Conservation (phyloP, 139 green algal species). For the Diplosphaera chodatii region DNA sequence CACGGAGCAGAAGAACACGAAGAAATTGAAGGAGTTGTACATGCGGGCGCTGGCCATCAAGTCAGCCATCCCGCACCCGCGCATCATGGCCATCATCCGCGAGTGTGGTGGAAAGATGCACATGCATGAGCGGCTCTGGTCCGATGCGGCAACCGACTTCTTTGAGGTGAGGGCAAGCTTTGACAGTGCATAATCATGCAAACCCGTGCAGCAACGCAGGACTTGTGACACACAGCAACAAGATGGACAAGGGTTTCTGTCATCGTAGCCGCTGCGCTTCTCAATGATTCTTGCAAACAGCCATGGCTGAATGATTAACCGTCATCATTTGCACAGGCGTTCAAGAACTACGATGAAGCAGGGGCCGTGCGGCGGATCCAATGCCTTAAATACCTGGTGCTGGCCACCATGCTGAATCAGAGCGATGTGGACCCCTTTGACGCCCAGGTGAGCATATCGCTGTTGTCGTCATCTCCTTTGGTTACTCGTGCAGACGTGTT, state of each 20-base stretch:
- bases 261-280: too few relatives aligned
- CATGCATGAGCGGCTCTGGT: slow-evolving; percentile 87
- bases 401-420: slow-evolving; percentile 98
- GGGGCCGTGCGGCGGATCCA: slow-evolving; percentile 72
- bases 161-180: slow-evolving; percentile 93
- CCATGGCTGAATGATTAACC: too few relatives aligned
- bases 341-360: slow-evolving; percentile 98
- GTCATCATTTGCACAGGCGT: slow-evolving; percentile 55
- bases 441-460: slow-evolving; percentile 39
- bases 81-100: slow-evolving; percentile 95
- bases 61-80: slow-evolving; percentile 92
- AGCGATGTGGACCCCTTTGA: slow-evolving; percentile 93
- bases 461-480: neutral
- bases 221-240: too few relatives aligned
- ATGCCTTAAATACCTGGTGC: slow-evolving; percentile 98
- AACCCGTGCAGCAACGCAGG: too few relatives aligned
- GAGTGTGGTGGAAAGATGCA: slow-evolving; percentile 99
- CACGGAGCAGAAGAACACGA: slow-evolving; percentile 91
- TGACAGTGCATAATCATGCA: too few relatives aligned
- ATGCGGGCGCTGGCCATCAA: slow-evolving; percentile 76
- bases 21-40: slow-evolving; percentile 86
- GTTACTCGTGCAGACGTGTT: neutral
- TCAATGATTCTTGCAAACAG: too few relatives aligned
- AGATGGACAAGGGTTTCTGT: too few relatives aligned
- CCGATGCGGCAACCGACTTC: slow-evolving; percentile 91